Evolutionary conservation across 2,329 filamentous ascomycete species (phyloP), one percentile per base, ranked within the genome.

Genomic region (Penicillium sp.): DNA sequence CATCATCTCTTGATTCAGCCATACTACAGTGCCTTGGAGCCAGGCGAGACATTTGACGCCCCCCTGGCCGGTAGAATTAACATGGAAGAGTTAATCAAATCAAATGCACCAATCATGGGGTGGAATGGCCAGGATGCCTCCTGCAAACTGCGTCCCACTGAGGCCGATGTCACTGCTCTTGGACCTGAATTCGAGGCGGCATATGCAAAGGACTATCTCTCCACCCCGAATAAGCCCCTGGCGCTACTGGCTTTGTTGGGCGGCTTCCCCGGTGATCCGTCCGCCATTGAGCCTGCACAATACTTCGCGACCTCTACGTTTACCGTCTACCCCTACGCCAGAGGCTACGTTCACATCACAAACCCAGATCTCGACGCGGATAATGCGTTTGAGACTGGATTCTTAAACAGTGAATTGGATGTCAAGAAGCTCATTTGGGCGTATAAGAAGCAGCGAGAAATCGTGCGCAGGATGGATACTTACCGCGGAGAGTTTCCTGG

Each of bases 341-440:
- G 84, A 52, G 84, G 85, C 7, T 80, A 67, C 36, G 86, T 78
- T 2, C 81, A 87, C 65, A 86, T 88, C 60, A 76, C 73, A 44
- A 83, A 78, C n/a, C 69, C 84, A 2, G 78, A 86, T 53, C 82
- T 84, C 11, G 90, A 90, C 58, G 85, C 83, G 31, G 70, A 73
- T 10, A 85, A 85, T 0, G 86, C 89, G 68, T 89, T 90, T 54
- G 86, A 90, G 60, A 78, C 83, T 1, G 84, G 85, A 15, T 90
- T 89, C 72, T 88, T 90, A 85, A 90, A 87, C 56, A 86, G 90
- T 66, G 83, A 87, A 67, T 76, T 86, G 16, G 86, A 90, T 57
- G 89, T 90, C 85, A 84, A 81, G 1, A 84, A 86, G 7, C 87
- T 86, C 81, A 84, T 90, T 4, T 89, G 86, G 85, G 82, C 82